These are phyloP conservation scores for Trichophyton simii DNA, from an alignment of 2,329 filamentous ascomycete species.

Conservation along the genomic window DNA sequence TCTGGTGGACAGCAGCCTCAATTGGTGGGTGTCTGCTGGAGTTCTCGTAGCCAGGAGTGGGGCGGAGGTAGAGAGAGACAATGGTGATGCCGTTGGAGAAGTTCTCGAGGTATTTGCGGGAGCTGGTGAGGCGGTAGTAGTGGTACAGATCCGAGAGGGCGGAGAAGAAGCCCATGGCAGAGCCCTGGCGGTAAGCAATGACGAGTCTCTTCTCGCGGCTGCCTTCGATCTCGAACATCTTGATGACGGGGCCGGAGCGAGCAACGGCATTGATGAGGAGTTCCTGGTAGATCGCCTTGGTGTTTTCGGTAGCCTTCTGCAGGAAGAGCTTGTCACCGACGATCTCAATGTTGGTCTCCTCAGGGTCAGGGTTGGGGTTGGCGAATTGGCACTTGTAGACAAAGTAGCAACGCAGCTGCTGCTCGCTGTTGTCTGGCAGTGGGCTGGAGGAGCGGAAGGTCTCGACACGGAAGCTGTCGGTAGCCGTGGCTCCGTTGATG, in stretches of 20 bases:
- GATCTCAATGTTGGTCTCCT: conserved; percentile 78
- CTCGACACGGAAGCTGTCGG: conserved; percentile 79
- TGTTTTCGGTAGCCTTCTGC: conserved; percentile 91
- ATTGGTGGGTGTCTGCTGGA: conserved; percentile 58
- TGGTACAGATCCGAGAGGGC: conserved; percentile 93
- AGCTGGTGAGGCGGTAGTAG: conserved; percentile 94
- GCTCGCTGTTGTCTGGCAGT: conserved; percentile 60
- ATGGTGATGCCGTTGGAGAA: conserved; percentile 97
- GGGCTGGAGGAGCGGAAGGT: conserved; percentile 86
- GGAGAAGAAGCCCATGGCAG: conserved; percentile 86
- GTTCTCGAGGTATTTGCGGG: conserved; percentile 95
- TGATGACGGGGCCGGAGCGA: conserved; percentile 86
- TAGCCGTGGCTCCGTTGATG: conserved; percentile 61
- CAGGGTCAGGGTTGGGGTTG: conserved; percentile 56
- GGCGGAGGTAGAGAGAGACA: conserved; percentile 87
- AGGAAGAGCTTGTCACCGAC: conserved; percentile 90
- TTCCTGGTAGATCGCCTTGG: conserved; percentile 88
- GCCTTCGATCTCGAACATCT: conserved; percentile 91
- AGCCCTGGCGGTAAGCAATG: conserved; percentile 85
- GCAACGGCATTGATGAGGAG: conserved; percentile 76
- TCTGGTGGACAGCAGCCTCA: conserved; percentile 91
- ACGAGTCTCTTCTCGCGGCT: conserved; percentile 87
- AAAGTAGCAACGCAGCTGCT: conserved; percentile 92
- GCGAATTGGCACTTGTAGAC: conserved; percentile 93
- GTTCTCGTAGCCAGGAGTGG: conserved; percentile 48